A percentile compares a stretch with the other conserved stretches of the same genome.
These are phyloP conservation scores for Syzygium oleosum DNA, from an alignment of 345 rosid species.

Conservation along the genomic window DNA sequence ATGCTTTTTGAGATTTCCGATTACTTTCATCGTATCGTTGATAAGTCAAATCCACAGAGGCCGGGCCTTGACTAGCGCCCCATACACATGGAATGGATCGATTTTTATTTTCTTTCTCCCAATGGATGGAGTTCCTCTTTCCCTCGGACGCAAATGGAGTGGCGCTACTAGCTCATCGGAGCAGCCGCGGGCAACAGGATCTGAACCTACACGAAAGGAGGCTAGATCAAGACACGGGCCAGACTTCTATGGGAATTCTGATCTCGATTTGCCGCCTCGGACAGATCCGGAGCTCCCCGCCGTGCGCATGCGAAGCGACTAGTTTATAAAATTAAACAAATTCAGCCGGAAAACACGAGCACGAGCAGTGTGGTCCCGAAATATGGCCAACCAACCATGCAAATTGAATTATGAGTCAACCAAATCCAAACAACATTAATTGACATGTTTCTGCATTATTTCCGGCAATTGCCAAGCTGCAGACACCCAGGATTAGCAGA, in stretches of 20 bases:
- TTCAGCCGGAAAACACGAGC: background rate
- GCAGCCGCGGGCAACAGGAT: too few relatives aligned
- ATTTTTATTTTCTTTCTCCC: too few relatives aligned
- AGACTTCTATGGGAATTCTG: background rate
- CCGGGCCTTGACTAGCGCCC: too few relatives aligned
- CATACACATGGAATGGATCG: background rate
- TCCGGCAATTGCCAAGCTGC: background rate
- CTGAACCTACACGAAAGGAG: background rate
- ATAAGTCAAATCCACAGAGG: background rate
- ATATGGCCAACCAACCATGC: background rate
- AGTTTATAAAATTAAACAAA: background rate
- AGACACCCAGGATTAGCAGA: background rate
- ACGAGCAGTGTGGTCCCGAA: background rate
- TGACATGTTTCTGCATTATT: background rate
- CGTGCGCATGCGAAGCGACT: background rate
- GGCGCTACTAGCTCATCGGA: background rate
- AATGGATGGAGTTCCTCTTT: too few relatives aligned
- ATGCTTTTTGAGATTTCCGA: background rate
- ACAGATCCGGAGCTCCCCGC: background rate
- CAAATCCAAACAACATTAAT: background rate
- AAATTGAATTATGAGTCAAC: background rate
- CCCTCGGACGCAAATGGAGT: background rate
- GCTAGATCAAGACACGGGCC: background rate
- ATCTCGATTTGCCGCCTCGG: background rate
- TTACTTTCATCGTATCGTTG: background rate